Base-by-base conservation (phyloP, 73 alveolate genomes). In the Loxodes magnus region DNA sequence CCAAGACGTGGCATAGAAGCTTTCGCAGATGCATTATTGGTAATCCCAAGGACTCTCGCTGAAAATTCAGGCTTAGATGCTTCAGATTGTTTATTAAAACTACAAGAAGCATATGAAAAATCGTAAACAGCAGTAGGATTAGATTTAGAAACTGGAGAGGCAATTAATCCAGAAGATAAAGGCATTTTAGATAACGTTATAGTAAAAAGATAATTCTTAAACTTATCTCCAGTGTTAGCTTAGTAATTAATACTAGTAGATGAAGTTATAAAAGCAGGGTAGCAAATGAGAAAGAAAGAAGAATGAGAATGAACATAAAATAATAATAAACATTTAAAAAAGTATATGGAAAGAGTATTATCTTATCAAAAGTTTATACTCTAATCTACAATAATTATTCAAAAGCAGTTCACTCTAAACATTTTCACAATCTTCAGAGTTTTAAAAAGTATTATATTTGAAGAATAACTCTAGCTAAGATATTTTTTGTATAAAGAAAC, bases 231-330 rank as follows among this genome's bases (percentile, higher is more conserved):
- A 19, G 95, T 87, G 51, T 77, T 92, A 48, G 96, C 94, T 10
- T 94, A 92, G 77, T 94, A 92, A 67, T 60, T 92, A 52, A 61
- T 92, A n/a, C 77, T 92, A 54, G 98, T 92, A 23, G 98, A 92
- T 57, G 98, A 92, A 77, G 96, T 91, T 7, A 79, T 91, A 68
- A 86, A 96, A 71, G 98, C 98, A 5, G 98, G 98, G 43, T 83
- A 69, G 67, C 91, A 83, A 59, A 90, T 90, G 59, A 41, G 59
- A 21, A n/a, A n/a, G n/a, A n/a, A n/a, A n/a, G n/a, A n/a, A n/a
- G n/a, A n/a, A n/a, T n/a, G n/a, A n/a, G n/a, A n/a, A n/a, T n/a
- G n/a, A n/a, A n/a, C n/a, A n/a, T n/a, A n/a, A n/a, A n/a, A n/a
- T n/a, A n/a, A n/a, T n/a, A n/a, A n/a, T n/a, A n/a, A n/a, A n/a